phyloP scores from a whole-genome alignment of 176 grass and related monocot species.

The Typha latifolia region DNA sequence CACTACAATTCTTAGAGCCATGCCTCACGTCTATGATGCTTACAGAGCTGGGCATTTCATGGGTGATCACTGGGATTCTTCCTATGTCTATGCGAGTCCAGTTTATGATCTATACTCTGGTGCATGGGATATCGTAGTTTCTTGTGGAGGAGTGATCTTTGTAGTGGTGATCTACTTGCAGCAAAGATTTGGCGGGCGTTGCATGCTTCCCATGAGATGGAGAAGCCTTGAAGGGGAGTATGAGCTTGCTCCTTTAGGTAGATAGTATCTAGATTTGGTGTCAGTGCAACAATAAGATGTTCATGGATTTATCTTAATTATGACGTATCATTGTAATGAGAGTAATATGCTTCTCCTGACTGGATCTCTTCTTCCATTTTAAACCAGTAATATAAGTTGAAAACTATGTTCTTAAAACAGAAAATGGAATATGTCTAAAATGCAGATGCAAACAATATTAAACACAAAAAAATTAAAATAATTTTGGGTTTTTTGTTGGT shows the following conservation, averaged over 20 bases:
- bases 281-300: no score
- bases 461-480: no score
- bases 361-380: no score
- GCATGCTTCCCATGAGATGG: slow-evolving; percentile 40
- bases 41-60: slow-evolving; percentile 39
- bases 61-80: slow-evolving; percentile 24
- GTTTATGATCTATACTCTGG: slow-evolving; percentile 55
- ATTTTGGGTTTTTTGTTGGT: no score
- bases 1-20: slow-evolving; percentile 36
- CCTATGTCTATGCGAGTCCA: slow-evolving; percentile 51
- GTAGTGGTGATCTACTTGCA: slow-evolving; percentile 41
- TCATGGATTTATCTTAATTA: no score
- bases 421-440: no score
- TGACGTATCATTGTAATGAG: no score
- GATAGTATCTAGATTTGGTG: neutral
- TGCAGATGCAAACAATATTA: no score
- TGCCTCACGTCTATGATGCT: slow-evolving; percentile 67
- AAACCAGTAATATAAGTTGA: no score
- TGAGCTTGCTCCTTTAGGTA: slow-evolving; percentile 44
- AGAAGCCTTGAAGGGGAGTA: slow-evolving; percentile 31
- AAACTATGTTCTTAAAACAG: no score
- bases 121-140: slow-evolving; percentile 62
- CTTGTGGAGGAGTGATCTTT: slow-evolving; percentile 40
- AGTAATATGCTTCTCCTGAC: no score
- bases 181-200: slow-evolving; percentile 54